Evolutionary conservation across 495 filamentous ascomycete genomes (phyloP).

Genomic region (Melanomma pulvis-pyrius): DNA sequence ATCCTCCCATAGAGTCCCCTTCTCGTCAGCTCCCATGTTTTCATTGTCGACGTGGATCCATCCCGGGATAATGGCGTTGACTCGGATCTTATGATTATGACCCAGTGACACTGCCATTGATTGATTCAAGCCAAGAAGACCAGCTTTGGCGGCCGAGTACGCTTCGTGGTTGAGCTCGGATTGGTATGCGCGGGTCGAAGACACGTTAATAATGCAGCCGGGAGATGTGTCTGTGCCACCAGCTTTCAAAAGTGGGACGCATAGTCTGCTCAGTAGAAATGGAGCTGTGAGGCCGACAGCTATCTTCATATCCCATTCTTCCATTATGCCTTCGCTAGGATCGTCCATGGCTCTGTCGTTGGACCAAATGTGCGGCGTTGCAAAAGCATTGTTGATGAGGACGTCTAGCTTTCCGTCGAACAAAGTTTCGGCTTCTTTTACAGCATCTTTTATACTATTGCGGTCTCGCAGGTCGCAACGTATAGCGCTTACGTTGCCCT

Average conservation of each 20-base stretch:
- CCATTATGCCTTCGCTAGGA: constrained; percentile 8
- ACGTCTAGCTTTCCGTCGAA: constrained; percentile 11
- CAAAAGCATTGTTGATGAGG: constrained; percentile 24
- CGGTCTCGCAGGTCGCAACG: constrained; percentile 6
- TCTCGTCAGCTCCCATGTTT: constrained; percentile 36
- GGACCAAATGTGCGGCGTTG: constrained; percentile 9
- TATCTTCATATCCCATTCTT: constrained; percentile 18
- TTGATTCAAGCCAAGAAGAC: constrained; percentile 40
- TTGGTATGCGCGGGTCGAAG: constrained; percentile 42
- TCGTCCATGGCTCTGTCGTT: constrained; percentile 18
- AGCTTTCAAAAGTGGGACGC: constrained; percentile 9
- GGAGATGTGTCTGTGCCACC: constrained; percentile 24
- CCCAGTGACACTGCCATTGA: constrained; percentile 37
- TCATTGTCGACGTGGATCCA: constrained; percentile 43
- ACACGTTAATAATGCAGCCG: constrained; percentile 41
- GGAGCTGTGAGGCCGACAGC: constrained; percentile 24
- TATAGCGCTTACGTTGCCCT: not conserved
- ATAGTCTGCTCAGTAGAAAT: constrained; percentile 14
- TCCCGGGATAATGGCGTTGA: constrained; percentile 41
- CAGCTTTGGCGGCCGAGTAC: constrained; percentile 40
- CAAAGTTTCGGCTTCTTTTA: not conserved
- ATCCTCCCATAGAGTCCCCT: constrained; percentile 35
- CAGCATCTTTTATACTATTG: not conserved
- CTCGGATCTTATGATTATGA: constrained; percentile 33
- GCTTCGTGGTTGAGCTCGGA: constrained; percentile 39